A percentile compares a stretch with the other conserved stretches of the same genome.
Evolutionary conservation across 225 moss, liverwort and hornwort genomes (phyloP).

Genomic region (Rhytidiadelphus loreus): DNA sequence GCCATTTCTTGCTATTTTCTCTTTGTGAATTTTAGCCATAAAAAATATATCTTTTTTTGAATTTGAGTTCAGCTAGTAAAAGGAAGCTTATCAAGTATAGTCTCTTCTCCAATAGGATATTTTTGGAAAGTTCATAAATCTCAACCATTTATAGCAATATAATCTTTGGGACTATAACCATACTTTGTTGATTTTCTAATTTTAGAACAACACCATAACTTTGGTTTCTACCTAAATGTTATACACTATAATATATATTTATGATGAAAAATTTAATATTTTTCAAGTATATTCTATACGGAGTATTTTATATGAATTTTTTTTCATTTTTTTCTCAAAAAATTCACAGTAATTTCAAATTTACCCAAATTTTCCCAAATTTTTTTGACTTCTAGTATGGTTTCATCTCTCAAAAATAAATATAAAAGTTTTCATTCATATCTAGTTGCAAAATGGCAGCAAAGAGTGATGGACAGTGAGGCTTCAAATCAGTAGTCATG

Average conservation of each 20-base stretch:
- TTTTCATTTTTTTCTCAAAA: too few species aligned
- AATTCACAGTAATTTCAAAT: too few species aligned
- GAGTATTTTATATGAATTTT: neutral
- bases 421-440: too few species aligned
- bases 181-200: neutral
- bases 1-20: too few species aligned
- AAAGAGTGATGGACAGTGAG: neutral
- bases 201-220: neutral
- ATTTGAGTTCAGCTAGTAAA: neutral
- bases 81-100: neutral
- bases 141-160: neutral
- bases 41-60: neutral
- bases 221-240: neutral
- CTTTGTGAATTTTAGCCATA: neutral
- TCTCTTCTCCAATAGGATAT: neutral
- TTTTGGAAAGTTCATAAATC: neutral
- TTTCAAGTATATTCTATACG: fast-evolving
- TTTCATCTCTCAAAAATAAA: too few species aligned
- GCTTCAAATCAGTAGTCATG: neutral
- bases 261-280: neutral
- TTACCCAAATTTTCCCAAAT: too few species aligned
- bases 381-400: too few species aligned
- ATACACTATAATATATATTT: neutral
- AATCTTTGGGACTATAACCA: neutral
- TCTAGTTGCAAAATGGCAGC: too few species aligned